These are phyloP conservation scores for Friedmanniomyces endolithicus DNA, from an alignment of 495 filamentous ascomycete species.

Conservation along the genomic window DNA sequence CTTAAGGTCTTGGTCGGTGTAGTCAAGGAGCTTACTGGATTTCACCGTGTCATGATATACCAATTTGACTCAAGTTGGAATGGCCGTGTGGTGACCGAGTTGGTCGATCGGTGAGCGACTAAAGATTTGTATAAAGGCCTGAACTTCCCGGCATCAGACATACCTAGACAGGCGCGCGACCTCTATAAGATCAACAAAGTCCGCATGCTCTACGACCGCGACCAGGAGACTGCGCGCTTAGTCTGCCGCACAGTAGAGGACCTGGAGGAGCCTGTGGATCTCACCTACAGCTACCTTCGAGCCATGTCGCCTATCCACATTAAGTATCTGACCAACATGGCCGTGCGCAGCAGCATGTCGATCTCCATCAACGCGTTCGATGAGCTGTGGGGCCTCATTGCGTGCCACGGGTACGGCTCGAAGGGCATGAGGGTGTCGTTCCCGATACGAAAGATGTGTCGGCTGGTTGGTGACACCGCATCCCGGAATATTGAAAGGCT, in stretches of 20 bases:
- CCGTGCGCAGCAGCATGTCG: slow-evolving; percentile 82
- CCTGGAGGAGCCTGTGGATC: slow-evolving; percentile 64
- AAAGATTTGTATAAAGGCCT: slow-evolving; percentile 82
- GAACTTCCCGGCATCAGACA: slow-evolving; percentile 85
- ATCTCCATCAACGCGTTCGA: slow-evolving; percentile 80
- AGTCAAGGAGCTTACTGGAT: slow-evolving; percentile 79
- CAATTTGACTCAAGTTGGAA: slow-evolving; percentile 80
- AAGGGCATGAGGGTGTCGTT: slow-evolving; percentile 82
- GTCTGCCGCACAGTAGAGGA: slow-evolving; percentile 71
- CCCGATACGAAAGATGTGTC: slow-evolving; percentile 86
- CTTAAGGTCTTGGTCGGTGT: slow-evolving; percentile 63
- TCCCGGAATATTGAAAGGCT: slow-evolving; percentile 83
- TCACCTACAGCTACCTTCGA: slow-evolving; percentile 74
- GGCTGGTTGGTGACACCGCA: slow-evolving; percentile 76
- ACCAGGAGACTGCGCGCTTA: slow-evolving; percentile 62
- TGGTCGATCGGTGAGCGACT: slow-evolving; percentile 68
- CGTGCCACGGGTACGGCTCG: slow-evolving; percentile 70
- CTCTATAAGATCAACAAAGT: slow-evolving; percentile 74
- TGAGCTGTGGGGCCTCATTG: slow-evolving; percentile 81
- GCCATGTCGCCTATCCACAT: slow-evolving; percentile 86
- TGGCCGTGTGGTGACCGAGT: slow-evolving; percentile 74
- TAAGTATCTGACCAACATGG: slow-evolving; percentile 86
- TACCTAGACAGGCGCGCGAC: slow-evolving; percentile 73
- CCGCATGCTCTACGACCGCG: slow-evolving; percentile 63
- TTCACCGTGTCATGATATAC: slow-evolving; percentile 88